Conservation (phyloP, 495 filamentous ascomycete genomes). For the Endocarpon pusillum region DNA sequence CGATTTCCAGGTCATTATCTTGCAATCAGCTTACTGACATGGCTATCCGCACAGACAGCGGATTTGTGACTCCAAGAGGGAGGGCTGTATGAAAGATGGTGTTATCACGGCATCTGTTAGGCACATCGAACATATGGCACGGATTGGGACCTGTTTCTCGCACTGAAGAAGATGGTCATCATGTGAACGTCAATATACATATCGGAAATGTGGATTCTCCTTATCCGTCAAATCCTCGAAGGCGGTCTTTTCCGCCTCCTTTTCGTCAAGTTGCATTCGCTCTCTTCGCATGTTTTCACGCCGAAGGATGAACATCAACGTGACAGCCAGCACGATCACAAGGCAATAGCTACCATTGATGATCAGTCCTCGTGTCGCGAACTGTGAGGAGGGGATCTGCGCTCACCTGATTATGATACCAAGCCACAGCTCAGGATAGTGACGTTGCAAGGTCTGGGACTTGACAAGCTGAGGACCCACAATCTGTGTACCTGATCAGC, state of each 20-base stretch:
- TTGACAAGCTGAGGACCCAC: constrained; percentile 55
- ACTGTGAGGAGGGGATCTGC: constrained; percentile 3
- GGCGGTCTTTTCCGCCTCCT: constrained; percentile 42
- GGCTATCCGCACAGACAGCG: too few species aligned
- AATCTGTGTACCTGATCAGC: too few species aligned
- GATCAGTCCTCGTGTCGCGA: constrained; percentile 3
- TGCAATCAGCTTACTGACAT: too few species aligned
- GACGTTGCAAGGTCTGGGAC: constrained; percentile 36
- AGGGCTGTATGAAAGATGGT: too few species aligned
- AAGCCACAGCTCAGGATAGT: constrained; percentile 56
- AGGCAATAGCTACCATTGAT: constrained; percentile 42
- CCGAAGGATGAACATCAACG: constrained; percentile 38
- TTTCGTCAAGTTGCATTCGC: constrained; percentile 33
- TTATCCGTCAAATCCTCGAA: constrained; percentile 62
- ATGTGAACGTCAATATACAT: constrained; percentile 39
- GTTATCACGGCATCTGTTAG: too few species aligned
- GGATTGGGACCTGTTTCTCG: too few species aligned
- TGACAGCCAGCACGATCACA: constrained; percentile 35
- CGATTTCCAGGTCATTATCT: too few species aligned
- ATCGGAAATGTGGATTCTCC: constrained; percentile 59
- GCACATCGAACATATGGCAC: too few species aligned
- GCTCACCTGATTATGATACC: constrained; percentile 55
- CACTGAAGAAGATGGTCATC: too few species aligned
- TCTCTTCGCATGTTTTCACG: constrained; percentile 38
- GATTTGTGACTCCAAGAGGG: too few species aligned